Base-by-base conservation (phyloP, 305 asterid genomes). In the Monarda citriodora region DNA sequence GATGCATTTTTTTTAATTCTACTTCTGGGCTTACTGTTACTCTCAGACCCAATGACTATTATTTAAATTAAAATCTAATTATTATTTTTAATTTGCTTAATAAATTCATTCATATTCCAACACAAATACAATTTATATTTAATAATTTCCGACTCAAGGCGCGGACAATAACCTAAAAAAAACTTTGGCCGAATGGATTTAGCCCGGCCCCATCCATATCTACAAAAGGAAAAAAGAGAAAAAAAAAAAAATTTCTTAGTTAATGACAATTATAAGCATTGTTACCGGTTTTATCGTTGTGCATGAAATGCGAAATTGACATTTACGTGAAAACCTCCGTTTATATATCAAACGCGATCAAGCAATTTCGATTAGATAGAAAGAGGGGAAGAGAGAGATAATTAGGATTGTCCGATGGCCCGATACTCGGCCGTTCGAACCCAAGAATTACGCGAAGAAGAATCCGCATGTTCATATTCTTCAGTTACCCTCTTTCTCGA, bases 361-460 rank as follows among this genome's bases (percentile, higher is more conserved):
- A 23, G 37, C 32, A 59, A 59, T 34, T 49, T 51, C 42, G 49
- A n/a, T 49, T 52, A 56, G 70, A 32, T 49, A 55, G 53, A 21
- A 23, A 54, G 36, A 38, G 23, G 65, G 42, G 21, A 4, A 54
- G 49, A 29, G 41, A 20, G 51, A 59, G 11, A 32, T 53, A 45
- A 69, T 64, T 66, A 68, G 81, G 85, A 71, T 75, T 78, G 67
- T 54, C 65, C 55, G 60, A 51, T 69, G 29, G 52, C 55, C 53
- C 32, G 68, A 62, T 64, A 64, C 58, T 34, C 38, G 12, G 3
- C 12, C 38, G 12, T 1, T 34, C 38, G 6, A 40, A 13, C n/a
- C 75, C 69, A 22, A 22, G 40, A 54, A 62, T 20, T 21, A 61
- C 64, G 47, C n/a, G n/a, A n/a, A 34, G 69, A 50, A 41, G 67